A percentile compares a stretch with the other conserved stretches of the same genome.
Conservation (phyloP, 768 basidiomycete species). For the Tulasnella sp. region DNA sequence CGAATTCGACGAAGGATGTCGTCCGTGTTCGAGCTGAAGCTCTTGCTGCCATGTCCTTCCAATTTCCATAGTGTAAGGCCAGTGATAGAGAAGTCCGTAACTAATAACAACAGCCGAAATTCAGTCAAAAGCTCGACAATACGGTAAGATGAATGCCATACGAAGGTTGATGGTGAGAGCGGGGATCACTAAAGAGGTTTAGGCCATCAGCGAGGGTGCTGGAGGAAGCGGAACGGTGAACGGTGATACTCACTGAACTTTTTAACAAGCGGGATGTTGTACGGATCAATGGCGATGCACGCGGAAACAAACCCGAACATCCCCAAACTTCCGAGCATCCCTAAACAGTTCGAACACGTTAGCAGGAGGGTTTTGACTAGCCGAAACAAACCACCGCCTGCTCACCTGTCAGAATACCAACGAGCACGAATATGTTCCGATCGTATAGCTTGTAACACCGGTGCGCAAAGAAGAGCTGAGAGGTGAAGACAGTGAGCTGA, state of each 20-base stretch:
- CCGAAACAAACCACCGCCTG: not conserved
- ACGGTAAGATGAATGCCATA: not conserved
- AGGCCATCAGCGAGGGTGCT: not conserved
- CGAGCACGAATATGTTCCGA: not conserved
- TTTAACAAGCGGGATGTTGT: not conserved
- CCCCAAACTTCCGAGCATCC: not conserved
- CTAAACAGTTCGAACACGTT: not conserved
- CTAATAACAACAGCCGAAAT: not conserved
- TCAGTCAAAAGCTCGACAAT: not conserved
- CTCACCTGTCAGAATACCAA: not conserved
- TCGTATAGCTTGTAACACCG: not conserved
- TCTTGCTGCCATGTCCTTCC: not conserved
- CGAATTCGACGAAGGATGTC: not conserved
- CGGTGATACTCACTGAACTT: not conserved
- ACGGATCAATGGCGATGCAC: not conserved
- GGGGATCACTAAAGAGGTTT: not conserved
- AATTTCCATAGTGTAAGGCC: not conserved
- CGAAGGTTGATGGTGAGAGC: not conserved
- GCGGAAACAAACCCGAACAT: not conserved
- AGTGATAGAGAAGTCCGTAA: constrained; percentile 3
- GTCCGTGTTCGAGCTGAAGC: constrained; percentile 1
- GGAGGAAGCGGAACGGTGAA: not conserved
- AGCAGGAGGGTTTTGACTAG: not conserved
- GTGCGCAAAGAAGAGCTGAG: constrained; percentile 3
- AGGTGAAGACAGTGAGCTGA: not conserved